Base-by-base conservation (phyloP, 495 filamentous ascomycete species). In the Coniosporium apollinis region DNA sequence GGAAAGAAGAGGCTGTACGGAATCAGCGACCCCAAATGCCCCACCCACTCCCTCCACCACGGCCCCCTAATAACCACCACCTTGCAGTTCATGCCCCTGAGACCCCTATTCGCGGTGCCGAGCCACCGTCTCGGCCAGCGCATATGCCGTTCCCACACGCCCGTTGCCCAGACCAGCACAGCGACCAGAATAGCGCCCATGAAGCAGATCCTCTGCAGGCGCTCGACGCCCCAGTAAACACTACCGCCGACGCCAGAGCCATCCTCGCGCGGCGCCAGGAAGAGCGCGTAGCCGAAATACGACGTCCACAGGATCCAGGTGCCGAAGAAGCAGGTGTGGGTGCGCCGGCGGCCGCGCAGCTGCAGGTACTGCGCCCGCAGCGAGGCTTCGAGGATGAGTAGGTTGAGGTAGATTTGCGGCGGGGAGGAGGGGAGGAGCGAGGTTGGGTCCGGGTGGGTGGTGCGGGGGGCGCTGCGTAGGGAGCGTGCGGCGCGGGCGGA, bases 351-450 rank as follows among this genome's bases (percentile, higher is more conserved):
- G 31, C 84, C 76, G 16, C 84, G 82, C 30, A 94, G 67, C 36
- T 80, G 74, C 34, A 99, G 70, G 56, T 92, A 96, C 49, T 99
- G 89, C 14, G 79, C 74, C 28, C 89, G 85, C 17, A 99, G 65
- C 10, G 83, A 92, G 32, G 84, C 83, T 57, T 99, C 89, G 51
- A 99, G 78, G 47, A 99, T 87, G 34, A 99, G 66, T 24, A 99
- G 79, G 54, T 99, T 99, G 46, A 96, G 70, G 61, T 96, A 99
- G 48, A 96, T 94, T 60, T 94, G 91, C n/a, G 72, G 82, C 52
- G 80, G 87, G 19, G 86, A 83, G 41, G 79, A 87, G 8, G 89
- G 87, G 19, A 91, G 71, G 26, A 74, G 70, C 37, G 76, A 75
- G 31, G 84, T 65, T 25, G 86, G 86, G 54, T 94, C 80, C 3